phyloP scores from a whole-genome alignment of 257 asterid species.

The Marsdenia floribunda region DNA sequence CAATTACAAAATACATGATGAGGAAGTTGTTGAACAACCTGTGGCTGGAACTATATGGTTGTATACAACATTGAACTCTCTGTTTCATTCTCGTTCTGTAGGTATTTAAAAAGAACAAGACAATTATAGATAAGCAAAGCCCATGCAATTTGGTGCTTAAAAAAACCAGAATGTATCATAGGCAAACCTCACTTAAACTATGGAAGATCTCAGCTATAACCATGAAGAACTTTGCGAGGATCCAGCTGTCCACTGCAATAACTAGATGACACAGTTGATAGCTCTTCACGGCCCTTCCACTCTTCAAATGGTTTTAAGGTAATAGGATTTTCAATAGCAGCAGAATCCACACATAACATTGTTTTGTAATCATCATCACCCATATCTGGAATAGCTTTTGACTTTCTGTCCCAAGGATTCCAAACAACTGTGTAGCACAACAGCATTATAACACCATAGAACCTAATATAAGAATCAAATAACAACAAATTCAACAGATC shows the following conservation, averaged over 20 bases:
- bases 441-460: constrained; percentile 9
- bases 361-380: constrained; percentile 65
- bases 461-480: background rate
- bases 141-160: constrained; percentile 26
- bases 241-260: constrained; percentile 87
- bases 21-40: constrained; percentile 28
- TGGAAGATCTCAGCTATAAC: constrained; percentile 38
- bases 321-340: constrained; percentile 57
- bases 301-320: constrained; percentile 61
- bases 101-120: constrained; percentile 22
- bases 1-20: constrained; percentile 22
- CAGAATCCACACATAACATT: constrained; percentile 67
- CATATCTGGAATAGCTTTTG: constrained; percentile 69
- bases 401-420: constrained; percentile 92
- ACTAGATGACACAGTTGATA: constrained; percentile 73
- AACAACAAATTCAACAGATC: constrained; percentile 13
- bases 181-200: constrained; percentile 32
- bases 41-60: constrained; percentile 20
- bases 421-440: constrained; percentile 52
- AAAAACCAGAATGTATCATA: constrained; percentile 19
- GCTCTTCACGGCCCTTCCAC: constrained; percentile 82
- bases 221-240: constrained; percentile 65
- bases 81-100: constrained; percentile 18
- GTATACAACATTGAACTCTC: constrained; percentile 4
- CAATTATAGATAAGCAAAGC: constrained; percentile 16